Evolutionary conservation across 352 stramenopile species (phyloP).

Genomic region (Pythium chondricola): DNA sequence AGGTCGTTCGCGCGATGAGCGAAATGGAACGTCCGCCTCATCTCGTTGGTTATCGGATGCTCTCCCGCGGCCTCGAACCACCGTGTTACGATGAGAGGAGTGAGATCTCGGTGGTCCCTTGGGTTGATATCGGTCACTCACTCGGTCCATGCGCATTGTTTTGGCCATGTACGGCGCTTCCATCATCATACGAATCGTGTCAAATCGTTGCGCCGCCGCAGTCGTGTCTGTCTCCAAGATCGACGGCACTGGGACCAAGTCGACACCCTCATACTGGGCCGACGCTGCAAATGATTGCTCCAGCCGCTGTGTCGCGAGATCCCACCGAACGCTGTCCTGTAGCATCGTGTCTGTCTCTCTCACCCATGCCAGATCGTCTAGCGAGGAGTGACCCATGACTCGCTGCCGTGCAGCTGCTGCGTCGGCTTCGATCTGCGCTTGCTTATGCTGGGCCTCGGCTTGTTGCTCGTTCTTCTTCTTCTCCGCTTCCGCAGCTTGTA

Average conservation of each 20-base stretch:
- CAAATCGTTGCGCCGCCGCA: slow-evolving; percentile 7
- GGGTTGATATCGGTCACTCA: not conserved
- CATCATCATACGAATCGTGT: slow-evolving; percentile 11
- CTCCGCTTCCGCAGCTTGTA: slow-evolving; percentile 2
- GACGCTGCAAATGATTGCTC: not conserved
- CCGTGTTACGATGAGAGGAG: not conserved
- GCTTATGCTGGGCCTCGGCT: no score
- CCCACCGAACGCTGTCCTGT: not conserved
- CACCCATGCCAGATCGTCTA: slow-evolving; percentile 41
- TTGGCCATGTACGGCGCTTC: not conserved
- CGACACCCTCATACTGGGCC: not conserved
- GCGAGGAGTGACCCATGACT: slow-evolving; percentile 45
- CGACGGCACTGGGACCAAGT: not conserved
- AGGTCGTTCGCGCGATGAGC: no score
- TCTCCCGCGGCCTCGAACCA: no score
- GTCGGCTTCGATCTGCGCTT: slow-evolving; percentile 23
- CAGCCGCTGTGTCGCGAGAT: slow-evolving; percentile 1
- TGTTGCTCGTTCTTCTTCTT: slow-evolving; percentile 16
- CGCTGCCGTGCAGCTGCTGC: slow-evolving; percentile 28
- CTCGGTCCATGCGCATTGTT: no score
- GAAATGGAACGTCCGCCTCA: not conserved
- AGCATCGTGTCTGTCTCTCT: slow-evolving; percentile 19
- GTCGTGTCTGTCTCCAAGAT: slow-evolving; percentile 9
- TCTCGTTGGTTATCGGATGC: not conserved
- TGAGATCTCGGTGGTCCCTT: not conserved